Conservation (phyloP, 73 alveolate genomes). For the Paramecium octaurelia region DNA sequence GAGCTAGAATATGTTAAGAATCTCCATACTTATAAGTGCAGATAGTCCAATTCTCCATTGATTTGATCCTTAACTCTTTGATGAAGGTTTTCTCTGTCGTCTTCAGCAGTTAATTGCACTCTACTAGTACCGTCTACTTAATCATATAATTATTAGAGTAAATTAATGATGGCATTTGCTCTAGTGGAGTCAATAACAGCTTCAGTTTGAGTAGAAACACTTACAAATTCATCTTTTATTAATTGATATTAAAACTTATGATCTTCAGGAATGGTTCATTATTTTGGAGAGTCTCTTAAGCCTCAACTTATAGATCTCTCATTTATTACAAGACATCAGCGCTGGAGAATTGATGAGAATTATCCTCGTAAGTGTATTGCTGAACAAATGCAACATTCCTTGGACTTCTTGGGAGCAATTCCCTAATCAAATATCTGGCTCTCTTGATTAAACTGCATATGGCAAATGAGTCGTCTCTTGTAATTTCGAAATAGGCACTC, state of each 20-base stretch:
- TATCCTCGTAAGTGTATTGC: not conserved
- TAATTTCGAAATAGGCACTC: not conserved
- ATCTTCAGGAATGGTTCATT: not conserved
- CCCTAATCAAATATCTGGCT: slow-evolving; percentile 29
- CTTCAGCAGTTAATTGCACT: not conserved
- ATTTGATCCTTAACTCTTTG: not conserved
- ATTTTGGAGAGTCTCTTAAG: not conserved
- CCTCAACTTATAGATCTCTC: not conserved
- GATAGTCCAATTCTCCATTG: not conserved
- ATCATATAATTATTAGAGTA: not conserved
- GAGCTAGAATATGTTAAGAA: not conserved
- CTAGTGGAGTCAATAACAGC: not conserved
- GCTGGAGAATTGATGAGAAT: not conserved
- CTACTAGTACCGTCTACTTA: not conserved
- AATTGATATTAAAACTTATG: not conserved
- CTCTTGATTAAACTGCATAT: slow-evolving; percentile 17
- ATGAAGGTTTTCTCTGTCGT: not conserved
- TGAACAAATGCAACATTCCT: not conserved
- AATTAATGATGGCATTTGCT: slow-evolving; percentile 8
- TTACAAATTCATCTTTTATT: slow-evolving; percentile 4
- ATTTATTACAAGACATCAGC: not conserved
- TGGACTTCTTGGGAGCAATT: slow-evolving; percentile 24
- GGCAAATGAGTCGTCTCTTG: slow-evolving; percentile 28
- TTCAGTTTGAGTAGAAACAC: slow-evolving; percentile 4
- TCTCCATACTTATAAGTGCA: not conserved